Conservation (phyloP, 179 eudicot species). For the Camellia oleifera region DNA sequence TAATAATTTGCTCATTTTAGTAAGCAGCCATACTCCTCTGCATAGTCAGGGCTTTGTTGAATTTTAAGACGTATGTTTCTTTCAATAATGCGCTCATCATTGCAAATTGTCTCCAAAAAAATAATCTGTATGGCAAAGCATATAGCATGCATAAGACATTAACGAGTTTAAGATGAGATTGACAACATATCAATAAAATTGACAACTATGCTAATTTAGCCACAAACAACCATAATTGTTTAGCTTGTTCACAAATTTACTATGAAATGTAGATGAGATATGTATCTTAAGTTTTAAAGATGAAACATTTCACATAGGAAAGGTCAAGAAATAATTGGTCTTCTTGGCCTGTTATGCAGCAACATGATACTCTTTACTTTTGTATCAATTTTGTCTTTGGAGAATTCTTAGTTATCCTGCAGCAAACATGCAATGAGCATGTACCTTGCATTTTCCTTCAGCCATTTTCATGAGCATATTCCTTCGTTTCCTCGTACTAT, state of each 20-base stretch:
- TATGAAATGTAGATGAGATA: neutral
- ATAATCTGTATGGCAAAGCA: conserved; percentile 60
- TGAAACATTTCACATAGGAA: neutral
- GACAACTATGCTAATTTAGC: neutral
- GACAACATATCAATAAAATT: neutral
- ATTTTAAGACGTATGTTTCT: conserved; percentile 96
- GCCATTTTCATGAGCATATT: conserved; percentile 99
- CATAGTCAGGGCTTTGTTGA: conserved; percentile 99
- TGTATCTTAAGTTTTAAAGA: neutral
- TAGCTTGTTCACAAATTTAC: neutral
- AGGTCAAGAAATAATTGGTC: neutral
- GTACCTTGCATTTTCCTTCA: conserved; percentile 99
- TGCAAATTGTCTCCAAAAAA: conserved; percentile 91
- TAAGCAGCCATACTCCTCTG: conserved; percentile 70
- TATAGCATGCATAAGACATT: neutral
- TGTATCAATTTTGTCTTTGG: neutral
- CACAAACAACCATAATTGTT: neutral
- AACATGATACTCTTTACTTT: neutral
- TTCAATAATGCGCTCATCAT: conserved; percentile 76
- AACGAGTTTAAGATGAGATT: neutral
- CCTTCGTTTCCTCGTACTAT: conserved; percentile 81
- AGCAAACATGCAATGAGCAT: neutral
- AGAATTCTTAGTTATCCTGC: neutral
- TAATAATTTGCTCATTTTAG: conserved; percentile 6
- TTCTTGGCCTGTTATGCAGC: neutral